phyloP scores from a whole-genome alignment of 202 grass and related monocot genomes.

The Brachypodium distachyon region DNA sequence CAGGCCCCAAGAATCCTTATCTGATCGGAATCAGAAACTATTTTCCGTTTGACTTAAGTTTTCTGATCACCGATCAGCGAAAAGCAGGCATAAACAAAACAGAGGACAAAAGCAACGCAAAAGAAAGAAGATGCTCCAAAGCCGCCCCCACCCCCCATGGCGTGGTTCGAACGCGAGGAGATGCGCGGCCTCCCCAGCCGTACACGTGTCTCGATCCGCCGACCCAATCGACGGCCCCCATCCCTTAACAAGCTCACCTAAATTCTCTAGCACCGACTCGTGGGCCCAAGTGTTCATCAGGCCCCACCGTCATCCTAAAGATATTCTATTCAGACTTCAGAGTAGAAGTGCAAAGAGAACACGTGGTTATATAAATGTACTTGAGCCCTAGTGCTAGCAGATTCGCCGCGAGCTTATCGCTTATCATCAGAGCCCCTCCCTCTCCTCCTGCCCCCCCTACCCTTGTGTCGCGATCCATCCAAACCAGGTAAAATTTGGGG shows the following conservation, averaged over 20 bases:
- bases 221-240: background rate
- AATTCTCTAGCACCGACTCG: background rate
- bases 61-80: slow-evolving; percentile 28
- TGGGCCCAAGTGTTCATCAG: accelerated
- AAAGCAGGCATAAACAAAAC: background rate
- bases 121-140: slow-evolving; percentile 18
- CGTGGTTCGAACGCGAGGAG: slow-evolving; percentile 44
- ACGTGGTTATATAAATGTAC: slow-evolving; percentile 5
- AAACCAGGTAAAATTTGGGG: slow-evolving; percentile 11
- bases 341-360: background rate
- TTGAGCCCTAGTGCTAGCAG: slow-evolving; percentile 23
- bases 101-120: background rate
- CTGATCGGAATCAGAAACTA: slow-evolving; percentile 14
- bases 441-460: background rate
- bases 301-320: background rate
- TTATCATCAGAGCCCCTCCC: slow-evolving; percentile 5
- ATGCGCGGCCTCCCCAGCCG: slow-evolving; percentile 6
- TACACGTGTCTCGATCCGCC: slow-evolving; percentile 11
- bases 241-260: background rate
- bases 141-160: slow-evolving; percentile 25
- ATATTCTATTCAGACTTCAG: too few relatives aligned
- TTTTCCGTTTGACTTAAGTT: slow-evolving; percentile 20
- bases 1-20: background rate
- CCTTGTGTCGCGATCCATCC: background rate
- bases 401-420: slow-evolving; percentile 37